Evolutionary conservation across 164 flowering plant species (phyloP).

Genomic region (Dillenia suffruticosa): DNA sequence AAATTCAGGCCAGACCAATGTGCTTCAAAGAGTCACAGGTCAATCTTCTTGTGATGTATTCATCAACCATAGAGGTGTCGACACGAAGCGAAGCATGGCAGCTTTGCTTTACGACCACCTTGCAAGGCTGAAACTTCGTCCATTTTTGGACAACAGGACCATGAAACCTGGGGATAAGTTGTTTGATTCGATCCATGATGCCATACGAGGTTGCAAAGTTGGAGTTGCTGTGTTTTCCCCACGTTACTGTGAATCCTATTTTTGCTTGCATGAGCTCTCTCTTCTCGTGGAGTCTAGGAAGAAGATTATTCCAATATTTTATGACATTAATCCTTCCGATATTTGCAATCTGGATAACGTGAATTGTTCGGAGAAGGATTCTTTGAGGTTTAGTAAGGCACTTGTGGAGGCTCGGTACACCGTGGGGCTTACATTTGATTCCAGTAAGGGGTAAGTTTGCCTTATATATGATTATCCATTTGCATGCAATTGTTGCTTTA

Average conservation of each 20-base stretch:
- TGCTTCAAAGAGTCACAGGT: neutral
- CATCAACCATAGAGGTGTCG: constrained; percentile 58
- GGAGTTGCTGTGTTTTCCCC: constrained; percentile 67
- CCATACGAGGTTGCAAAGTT: constrained; percentile 31
- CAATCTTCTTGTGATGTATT: constrained; percentile 42
- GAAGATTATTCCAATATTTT: constrained; percentile 55
- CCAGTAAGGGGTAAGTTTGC: constrained; percentile 26
- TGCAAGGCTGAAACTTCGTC: constrained; percentile 13
- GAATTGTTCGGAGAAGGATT: constrained; percentile 19
- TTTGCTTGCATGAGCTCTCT: constrained; percentile 62
- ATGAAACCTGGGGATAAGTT: constrained; percentile 69
- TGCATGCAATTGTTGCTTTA: neutral
- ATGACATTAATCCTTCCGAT: constrained; percentile 61
- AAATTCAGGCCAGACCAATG: neutral
- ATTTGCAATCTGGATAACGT: constrained; percentile 29
- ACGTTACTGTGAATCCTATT: constrained; percentile 50
- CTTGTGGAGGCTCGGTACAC: constrained; percentile 35
- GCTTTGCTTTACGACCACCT: constrained; percentile 47
- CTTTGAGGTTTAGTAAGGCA: constrained; percentile 25
- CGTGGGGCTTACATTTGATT: constrained; percentile 38
- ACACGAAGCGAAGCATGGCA: constrained; percentile 46
- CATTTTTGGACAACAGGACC: constrained; percentile 56
- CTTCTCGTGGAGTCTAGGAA: constrained; percentile 48
- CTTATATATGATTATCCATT: neutral
- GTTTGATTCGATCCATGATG: constrained; percentile 37